These are phyloP conservation scores for Trapa bicornis DNA, from an alignment of 345 rosid species.

Conservation along the genomic window DNA sequence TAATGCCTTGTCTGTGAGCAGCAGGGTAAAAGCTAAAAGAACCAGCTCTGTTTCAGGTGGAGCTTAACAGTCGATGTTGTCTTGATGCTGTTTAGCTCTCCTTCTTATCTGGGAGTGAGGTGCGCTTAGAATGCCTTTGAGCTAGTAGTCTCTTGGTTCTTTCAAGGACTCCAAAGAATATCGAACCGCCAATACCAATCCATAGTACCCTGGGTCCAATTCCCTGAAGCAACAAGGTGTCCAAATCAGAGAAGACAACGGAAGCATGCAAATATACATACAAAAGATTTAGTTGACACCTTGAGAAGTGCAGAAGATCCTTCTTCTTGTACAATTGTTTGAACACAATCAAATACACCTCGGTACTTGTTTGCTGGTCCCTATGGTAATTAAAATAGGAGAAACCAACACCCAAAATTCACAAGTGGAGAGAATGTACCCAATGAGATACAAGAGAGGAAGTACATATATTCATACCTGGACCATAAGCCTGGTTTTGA, in stretches of 20 bases:
- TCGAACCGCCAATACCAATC: conserved; percentile 91
- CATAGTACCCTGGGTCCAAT: conserved; percentile 78
- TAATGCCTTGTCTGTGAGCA: background rate
- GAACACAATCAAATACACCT: conserved; percentile 83
- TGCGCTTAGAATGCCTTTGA: conserved; percentile 29
- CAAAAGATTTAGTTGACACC: conserved; percentile 23
- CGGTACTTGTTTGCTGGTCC: conserved; percentile 72
- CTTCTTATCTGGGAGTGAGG: conserved; percentile 7
- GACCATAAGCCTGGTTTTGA: conserved; percentile 93
- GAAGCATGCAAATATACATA: background rate
- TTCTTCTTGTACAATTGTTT: conserved; percentile 68
- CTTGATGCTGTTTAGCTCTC: background rate
- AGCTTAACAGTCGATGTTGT: background rate
- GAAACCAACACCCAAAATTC: background rate
- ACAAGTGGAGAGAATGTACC: background rate
- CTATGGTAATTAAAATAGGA: conserved; percentile 13
- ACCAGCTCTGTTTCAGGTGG: background rate
- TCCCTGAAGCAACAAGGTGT: conserved; percentile 37
- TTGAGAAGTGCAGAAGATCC: conserved; percentile 81
- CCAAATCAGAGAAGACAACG: no score
- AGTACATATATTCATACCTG: conserved; percentile 37
- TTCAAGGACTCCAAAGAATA: conserved; percentile 80
- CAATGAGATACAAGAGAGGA: conserved; percentile 1
- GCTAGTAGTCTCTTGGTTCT: conserved; percentile 65
- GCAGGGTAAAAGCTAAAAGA: background rate